Percentiles rank a stretch among this genome's conserved stretches.
phyloP scores from a whole-genome alignment of 805 yeast species.

The Ascoidea rubescens region DNA sequence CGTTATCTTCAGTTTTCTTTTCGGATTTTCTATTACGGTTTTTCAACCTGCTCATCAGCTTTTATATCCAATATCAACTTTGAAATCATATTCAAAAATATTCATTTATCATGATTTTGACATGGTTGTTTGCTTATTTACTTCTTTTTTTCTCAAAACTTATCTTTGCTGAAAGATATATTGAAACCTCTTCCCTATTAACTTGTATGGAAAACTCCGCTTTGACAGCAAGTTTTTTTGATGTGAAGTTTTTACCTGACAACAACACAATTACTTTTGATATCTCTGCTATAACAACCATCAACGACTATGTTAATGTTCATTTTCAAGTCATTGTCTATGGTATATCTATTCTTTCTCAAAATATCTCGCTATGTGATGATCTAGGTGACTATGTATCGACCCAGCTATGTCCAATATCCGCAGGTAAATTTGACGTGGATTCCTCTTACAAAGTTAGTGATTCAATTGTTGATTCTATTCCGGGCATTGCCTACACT shows the following conservation, averaged over 20 bases:
- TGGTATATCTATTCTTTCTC: conserved; percentile 53
- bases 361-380: conserved; percentile 50
- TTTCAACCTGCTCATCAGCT: too few species aligned
- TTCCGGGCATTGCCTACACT: conserved; percentile 79
- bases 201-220: conserved; percentile 89
- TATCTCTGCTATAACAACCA: conserved; percentile 65
- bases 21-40: too few species aligned
- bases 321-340: conserved; percentile 58
- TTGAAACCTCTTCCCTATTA: conserved; percentile 55
- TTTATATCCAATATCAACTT: too few species aligned
- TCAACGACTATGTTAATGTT: conserved; percentile 60
- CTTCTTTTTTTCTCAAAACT: neutral
- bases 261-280: conserved; percentile 51
- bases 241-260: conserved; percentile 57
- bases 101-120: neutral
- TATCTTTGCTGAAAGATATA: conserved; percentile 6
- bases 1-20: too few species aligned
- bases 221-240: conserved; percentile 73
- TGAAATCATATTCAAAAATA: too few species aligned
- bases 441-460: conserved; percentile 30
- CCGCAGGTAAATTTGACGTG: conserved; percentile 78
- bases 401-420: conserved; percentile 61
- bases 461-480: conserved; percentile 25
- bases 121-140: neutral
- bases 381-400: conserved; percentile 23